These are phyloP conservation scores for Ascochyta pisi DNA, from an alignment of 2,329 filamentous ascomycete species.

Conservation along the genomic window DNA sequence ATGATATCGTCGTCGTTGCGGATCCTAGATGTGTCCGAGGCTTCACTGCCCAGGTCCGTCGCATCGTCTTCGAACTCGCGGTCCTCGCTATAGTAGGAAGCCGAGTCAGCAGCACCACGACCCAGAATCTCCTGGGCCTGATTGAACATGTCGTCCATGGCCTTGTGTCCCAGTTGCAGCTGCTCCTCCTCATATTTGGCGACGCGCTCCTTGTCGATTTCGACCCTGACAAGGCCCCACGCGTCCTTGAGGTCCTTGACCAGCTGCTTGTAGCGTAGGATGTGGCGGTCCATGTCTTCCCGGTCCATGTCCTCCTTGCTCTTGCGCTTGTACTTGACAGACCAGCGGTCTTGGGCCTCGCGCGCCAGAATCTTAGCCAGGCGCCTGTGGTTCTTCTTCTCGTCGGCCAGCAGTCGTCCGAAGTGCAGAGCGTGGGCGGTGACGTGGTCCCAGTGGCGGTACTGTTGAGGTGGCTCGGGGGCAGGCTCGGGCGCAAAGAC, in stretches of 20 bases:
- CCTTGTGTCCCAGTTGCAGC: conserved; percentile 63
- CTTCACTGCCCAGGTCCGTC: conserved; percentile 52
- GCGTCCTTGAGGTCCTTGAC: conserved; percentile 68
- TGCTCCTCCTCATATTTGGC: conserved; percentile 68
- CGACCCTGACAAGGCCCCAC: conserved; percentile 65
- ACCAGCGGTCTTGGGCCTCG: conserved; percentile 78
- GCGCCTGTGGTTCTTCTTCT: conserved; percentile 78
- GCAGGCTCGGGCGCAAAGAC: conserved; percentile 75
- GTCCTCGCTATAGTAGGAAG: conserved; percentile 49
- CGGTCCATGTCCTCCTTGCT: conserved; percentile 76
- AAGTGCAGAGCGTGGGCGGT: conserved; percentile 81
- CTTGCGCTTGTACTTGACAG: conserved; percentile 64
- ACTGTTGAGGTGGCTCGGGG: conserved; percentile 79
- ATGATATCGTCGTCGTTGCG: conserved; percentile 54
- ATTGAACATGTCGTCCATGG: conserved; percentile 75
- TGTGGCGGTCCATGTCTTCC: conserved; percentile 74
- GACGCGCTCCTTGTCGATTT: conserved; percentile 64
- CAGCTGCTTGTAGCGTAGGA: conserved; percentile 74
- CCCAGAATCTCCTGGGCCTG: conserved; percentile 63
- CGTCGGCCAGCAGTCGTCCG: conserved; percentile 77
- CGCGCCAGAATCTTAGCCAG: conserved; percentile 80
- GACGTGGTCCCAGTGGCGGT: conserved; percentile 87
- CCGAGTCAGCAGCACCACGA: conserved; percentile 44
- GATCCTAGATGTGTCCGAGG: conserved; percentile 40
- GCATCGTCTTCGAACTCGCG: conserved; percentile 51